Percentiles rank a stretch among this genome's conserved stretches.
Evolutionary conservation across 2,329 filamentous ascomycete species (phyloP).

Genomic region (Escovopsis sp.): DNA sequence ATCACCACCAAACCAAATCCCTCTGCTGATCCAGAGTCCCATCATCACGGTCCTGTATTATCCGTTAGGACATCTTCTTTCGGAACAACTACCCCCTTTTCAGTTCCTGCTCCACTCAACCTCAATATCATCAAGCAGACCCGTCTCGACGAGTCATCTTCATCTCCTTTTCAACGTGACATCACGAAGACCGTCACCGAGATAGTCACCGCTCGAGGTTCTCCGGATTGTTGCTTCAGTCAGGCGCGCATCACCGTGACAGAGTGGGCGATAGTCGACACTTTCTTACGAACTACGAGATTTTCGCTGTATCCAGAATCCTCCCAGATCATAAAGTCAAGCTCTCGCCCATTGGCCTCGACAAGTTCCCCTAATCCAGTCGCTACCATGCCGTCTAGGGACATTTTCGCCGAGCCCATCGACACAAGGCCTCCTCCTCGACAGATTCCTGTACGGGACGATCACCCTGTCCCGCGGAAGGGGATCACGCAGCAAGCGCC

Average conservation of each 20-base stretch:
- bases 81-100: neutral
- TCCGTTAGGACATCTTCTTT: neutral
- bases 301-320: neutral
- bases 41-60: neutral
- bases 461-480: conserved; percentile 44
- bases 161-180: neutral
- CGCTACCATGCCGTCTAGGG: conserved; percentile 15
- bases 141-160: neutral
- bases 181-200: conserved; percentile 2
- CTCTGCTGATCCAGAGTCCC: neutral
- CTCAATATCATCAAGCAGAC: neutral
- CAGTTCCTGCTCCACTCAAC: neutral
- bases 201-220: neutral
- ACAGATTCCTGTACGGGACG: conserved; percentile 29
- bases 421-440: conserved; percentile 35
- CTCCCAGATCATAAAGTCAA: no score
- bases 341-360: neutral
- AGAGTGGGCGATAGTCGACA: neutral
- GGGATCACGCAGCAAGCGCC: conserved; percentile 35
- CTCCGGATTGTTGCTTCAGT: neutral
- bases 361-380: neutral
- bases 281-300: neutral
- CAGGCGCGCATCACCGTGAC: neutral
- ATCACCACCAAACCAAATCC: neutral
- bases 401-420: conserved; percentile 45